A percentile compares a stretch with the other conserved stretches of the same genome.
Evolutionary conservation across 345 rosid species (phyloP).

Genomic region (Lagerstroemia speciosa): DNA sequence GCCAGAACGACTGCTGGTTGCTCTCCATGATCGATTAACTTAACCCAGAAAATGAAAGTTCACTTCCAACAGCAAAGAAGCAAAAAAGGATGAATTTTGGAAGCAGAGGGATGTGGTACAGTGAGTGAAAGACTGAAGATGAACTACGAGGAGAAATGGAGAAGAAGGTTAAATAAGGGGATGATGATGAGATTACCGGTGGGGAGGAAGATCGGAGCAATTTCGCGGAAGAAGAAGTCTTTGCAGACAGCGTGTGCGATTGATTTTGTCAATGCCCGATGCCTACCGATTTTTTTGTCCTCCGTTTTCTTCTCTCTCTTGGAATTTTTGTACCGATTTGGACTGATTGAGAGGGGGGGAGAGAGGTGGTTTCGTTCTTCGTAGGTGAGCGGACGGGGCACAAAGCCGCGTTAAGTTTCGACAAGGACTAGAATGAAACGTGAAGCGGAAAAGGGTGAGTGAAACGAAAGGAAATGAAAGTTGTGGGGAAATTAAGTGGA

Average conservation of each 20-base stretch:
- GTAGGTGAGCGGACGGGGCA: neutral
- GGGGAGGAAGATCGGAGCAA: neutral
- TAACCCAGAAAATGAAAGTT: neutral
- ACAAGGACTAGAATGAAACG: neutral
- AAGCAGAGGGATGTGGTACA: too few relatives aligned
- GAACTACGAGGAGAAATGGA: neutral
- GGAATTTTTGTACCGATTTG: neutral
- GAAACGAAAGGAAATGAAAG: neutral
- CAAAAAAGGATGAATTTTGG: neutral
- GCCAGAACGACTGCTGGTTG: conserved; percentile 86
- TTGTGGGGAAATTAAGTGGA: neutral
- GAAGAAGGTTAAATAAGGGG: neutral
- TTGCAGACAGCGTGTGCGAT: neutral
- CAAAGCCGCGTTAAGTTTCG: neutral
- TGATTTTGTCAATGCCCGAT: conserved; percentile 1
- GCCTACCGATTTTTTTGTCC: neutral
- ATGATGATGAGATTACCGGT: neutral
- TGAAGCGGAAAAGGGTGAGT: neutral
- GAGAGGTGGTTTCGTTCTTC: neutral
- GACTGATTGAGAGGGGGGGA: neutral
- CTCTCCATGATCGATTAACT: conserved; percentile 42
- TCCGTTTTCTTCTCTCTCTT: neutral
- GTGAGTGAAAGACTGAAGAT: neutral
- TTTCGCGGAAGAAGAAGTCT: conserved; percentile 4
- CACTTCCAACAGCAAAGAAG: neutral